These are phyloP conservation scores for Mycena indigotica DNA, from an alignment of 768 basidiomycete species.

Conservation along the genomic window DNA sequence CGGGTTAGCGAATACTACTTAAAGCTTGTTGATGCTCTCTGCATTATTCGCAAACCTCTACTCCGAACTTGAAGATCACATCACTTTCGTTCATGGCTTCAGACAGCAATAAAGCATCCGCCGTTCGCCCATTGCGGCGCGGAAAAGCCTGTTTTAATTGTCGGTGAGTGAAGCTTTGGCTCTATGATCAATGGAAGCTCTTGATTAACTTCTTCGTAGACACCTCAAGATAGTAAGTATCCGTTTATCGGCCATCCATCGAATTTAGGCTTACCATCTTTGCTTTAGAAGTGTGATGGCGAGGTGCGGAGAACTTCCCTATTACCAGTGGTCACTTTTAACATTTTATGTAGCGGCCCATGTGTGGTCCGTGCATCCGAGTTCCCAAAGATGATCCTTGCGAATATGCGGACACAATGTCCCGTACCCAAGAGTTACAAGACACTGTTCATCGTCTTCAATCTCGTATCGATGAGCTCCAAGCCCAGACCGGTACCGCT, in stretches of 20 bases:
- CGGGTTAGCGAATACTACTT: neutral
- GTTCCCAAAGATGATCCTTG: conserved; percentile 43
- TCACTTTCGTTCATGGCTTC: neutral
- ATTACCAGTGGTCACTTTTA: neutral
- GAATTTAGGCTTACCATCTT: neutral
- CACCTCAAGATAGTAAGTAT: neutral
- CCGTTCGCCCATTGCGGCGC: neutral
- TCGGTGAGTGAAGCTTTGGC: neutral
- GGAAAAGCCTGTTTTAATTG: neutral
- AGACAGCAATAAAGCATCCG: neutral
- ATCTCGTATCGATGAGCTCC: conserved; percentile 37
- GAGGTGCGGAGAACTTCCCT: neutral
- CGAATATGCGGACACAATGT: conserved; percentile 45
- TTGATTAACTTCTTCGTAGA: neutral
- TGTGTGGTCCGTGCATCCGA: conserved; percentile 43
- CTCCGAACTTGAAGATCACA: neutral
- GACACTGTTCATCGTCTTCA: conserved; percentile 39
- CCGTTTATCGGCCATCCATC: too few species aligned
- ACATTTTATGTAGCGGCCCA: conserved; percentile 8
- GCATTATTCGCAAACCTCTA: too few species aligned
- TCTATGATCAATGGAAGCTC: too few species aligned
- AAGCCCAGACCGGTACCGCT: conserved; percentile 31
- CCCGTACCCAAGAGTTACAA: conserved; percentile 42
- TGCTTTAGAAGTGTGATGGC: neutral
- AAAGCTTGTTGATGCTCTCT: too few species aligned